Evolutionary conservation across 192 early-diverging fungal genomes (phyloP), one percentile per base, ranked within the genome.

Genomic region (Obelidium mucronatum): DNA sequence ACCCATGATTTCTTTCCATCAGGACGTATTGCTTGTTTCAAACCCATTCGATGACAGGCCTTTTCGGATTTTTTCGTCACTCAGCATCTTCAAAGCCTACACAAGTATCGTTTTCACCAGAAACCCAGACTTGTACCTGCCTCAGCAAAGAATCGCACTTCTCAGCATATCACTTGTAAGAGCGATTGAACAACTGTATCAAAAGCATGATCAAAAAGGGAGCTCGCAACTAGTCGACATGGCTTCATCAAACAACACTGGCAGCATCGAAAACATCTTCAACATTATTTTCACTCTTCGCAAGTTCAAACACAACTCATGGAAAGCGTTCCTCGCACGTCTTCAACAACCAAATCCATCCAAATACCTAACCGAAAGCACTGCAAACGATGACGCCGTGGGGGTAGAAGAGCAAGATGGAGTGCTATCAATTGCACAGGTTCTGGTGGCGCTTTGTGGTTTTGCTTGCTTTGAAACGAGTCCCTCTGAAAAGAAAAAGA

Each of bases 131-230:
- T 37, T 65, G 35, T 65, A 65, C 15, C 31, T 19, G 13, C 63
- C 31, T 15, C 63, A 65, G 35, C 63, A 65, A 39, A 30, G 63
- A 19, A 35, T 65, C 15, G 63, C 63, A 65, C 63, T 65, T 22
- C 37, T 65, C 19, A 36, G 63, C 11, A 34, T 65, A 22, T 65
- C 63, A 39, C 39, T 65, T 40, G 63, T 65, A 19, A 30, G 28
- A 22, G 63, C 63, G 22, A 36, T 65, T 15, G 63, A 65, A 36
- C 63, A 65, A 40, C 37, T 65, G 26, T 65, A 65, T 36, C 58
- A 60, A 24, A n/a, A n/a, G 19, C 63, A 65, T 40, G 28, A 22
- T 17, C 24, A 61, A 22, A n/a, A n/a, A n/a, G n/a, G n/a, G n/a
- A n/a, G n/a, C n/a, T 15, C 2, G 59, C n/a, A 61, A 17, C 19